Base-by-base conservation (phyloP, 805 yeast genomes). In the Candida lessepsii region DNA sequence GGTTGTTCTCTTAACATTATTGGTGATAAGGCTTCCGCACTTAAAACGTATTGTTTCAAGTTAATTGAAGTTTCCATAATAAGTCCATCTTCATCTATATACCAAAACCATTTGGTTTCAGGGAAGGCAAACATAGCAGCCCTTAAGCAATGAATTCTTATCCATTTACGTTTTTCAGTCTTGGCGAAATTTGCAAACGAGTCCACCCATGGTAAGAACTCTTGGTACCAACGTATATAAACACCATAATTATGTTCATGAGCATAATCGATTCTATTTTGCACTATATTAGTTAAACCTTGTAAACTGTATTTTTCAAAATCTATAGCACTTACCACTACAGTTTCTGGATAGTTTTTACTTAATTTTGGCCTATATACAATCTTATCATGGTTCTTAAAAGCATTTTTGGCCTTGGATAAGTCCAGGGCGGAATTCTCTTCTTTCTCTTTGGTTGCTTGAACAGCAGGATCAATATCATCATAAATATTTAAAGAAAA, bases 61-160 rank as follows among this genome's bases (percentile, higher is more conserved):
- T 86, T 78, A 28, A 83, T 67, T 37, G 75, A 75, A 42, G 79
- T 66, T 45, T 86, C 77, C 87, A 86, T 83, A 42, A 91, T 80
- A 38, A 88, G 62, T 0, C 91, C 80, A 53, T 83, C 80, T 49
- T 85, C 77, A 58, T 87, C 96, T 31, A 93, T 57, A 55, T 80
- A 90, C 93, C 97, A 86, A 55, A 90, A 82, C 71, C 87, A 84
- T 58, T 86, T 80, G n/a, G 96, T 85, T 35, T 81, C 70, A 1
- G 98, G 98, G 68, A 89, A 89, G 0, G 96, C 93, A 58, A 77
- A 78, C 83, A 91, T 80, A n/a, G 98, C 97, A 30, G 90, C 93
- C 45, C 95, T 75, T 57, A 87, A 59, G 29, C 81, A 59, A 41
- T 76, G 75, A 20, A 82, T 54, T 48, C 81, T 78, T 23, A 79